These are phyloP conservation scores for Taxillus chinensis DNA, from an alignment of 164 flowering plant species.

Conservation along the genomic window DNA sequence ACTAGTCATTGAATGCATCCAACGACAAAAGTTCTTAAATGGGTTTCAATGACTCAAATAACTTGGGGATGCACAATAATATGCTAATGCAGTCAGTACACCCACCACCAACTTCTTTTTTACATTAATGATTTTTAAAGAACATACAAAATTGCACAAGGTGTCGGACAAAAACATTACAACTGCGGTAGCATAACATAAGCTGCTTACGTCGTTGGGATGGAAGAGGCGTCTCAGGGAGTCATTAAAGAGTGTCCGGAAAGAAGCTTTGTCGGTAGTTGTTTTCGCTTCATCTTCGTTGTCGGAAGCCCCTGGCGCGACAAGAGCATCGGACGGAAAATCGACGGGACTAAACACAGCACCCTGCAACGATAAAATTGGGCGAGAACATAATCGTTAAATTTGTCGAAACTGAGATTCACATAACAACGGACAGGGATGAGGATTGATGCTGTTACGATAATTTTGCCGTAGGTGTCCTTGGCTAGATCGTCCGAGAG, in stretches of 20 bases:
- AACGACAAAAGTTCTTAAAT: too few relatives aligned
- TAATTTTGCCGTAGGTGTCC: constrained; percentile 66
- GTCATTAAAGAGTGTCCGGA: constrained; percentile 21
- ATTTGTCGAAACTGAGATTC: not conserved
- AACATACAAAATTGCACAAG: not conserved
- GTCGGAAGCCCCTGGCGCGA: constrained; percentile 14
- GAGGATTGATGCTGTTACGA: constrained; percentile 26
- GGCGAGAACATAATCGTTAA: not conserved
- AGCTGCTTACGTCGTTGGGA: constrained; percentile 47
- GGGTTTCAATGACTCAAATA: too few relatives aligned
- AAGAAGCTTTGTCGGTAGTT: constrained; percentile 4
- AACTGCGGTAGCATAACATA: too few relatives aligned
- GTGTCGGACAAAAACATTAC: not conserved
- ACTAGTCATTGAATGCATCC: too few relatives aligned
- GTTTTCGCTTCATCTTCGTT: constrained; percentile 15
- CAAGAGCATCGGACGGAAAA: constrained; percentile 38
- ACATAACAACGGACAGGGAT: not conserved
- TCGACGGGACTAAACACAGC: constrained; percentile 68
- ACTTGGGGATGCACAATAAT: too few relatives aligned
- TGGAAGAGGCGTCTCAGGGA: constrained; percentile 40
- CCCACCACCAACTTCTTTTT: too few relatives aligned
- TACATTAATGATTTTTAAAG: not conserved
- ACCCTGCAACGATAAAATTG: constrained; percentile 33
- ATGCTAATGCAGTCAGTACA: too few relatives aligned
- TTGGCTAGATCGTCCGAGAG: constrained; percentile 59